Evolutionary conservation across 2,329 filamentous ascomycete species (phyloP), one percentile per base, ranked within the genome.

Genomic region (Sporothrix phasma): DNA sequence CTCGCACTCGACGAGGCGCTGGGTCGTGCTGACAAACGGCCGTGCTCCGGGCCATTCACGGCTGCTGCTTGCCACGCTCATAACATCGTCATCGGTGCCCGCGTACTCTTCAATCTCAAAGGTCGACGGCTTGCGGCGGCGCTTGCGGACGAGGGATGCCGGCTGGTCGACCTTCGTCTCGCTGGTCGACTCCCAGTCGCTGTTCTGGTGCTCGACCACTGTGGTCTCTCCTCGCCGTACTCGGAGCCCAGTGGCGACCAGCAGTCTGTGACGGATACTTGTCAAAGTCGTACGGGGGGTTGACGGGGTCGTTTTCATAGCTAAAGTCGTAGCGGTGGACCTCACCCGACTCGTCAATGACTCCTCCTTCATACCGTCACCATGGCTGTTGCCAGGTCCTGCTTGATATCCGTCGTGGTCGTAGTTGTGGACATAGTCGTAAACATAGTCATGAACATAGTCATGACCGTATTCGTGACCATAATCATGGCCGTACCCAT

Each of bases 211-310:
- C n/a, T n/a, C n/a, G n/a, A n/a, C n/a, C n/a, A n/a, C n/a, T n/a
- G n/a, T n/a, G n/a, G n/a, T n/a, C n/a, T 31, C 6, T 15, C 15
- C 47, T 51, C 29, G 3, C n/a, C 47, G n/a, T 51, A 31, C 2
- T 8, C 26, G 4, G 15, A 7, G 15, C 13, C 6, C 5, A 29
- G 43, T 10, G 61, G 31, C 8, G 19, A 41, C 61, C 64, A 62
- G 13, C 39, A 41, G 26, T 46, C 56, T 3, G 61, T 43, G 5
- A 56, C 46, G 65, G 65, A 41, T 67, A 66, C 15, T 64, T 26
- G 24, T 67, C 64, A 46, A 68, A 66, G n/a, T 66, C 31, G 46
- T 66, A 68, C n/a, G 64, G 51, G 0, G 66, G 65, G 1, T 65
- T 34, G 5, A 63, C 29, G 2, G 63, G 24, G 8, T 53, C 56